Evolutionary conservation across 192 early-diverging fungal genomes (phyloP).

Genomic region (Backusella parvicylindrica): DNA sequence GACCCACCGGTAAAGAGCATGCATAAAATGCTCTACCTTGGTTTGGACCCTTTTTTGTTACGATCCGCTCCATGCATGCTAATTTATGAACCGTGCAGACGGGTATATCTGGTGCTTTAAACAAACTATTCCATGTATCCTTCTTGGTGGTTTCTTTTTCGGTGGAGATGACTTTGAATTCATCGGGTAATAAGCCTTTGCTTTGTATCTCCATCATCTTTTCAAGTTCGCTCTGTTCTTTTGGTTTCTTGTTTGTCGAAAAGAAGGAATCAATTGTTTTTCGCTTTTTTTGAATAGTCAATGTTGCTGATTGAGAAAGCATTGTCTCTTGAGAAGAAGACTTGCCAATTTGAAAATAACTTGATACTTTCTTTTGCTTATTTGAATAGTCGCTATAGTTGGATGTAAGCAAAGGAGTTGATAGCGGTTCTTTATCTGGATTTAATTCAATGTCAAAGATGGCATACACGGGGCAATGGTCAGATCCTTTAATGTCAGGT

Average conservation of each 20-base stretch:
- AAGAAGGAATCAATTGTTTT: neutral
- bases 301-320: neutral
- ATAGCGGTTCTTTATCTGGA: neutral
- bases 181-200: neutral
- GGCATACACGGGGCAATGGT: conserved; percentile 74
- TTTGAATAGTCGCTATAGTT: neutral
- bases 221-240: neutral
- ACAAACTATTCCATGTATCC: neutral
- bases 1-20: neutral
- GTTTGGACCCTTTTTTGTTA: neutral
- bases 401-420: neutral
- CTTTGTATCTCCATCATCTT: neutral
- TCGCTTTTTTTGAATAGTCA: neutral
- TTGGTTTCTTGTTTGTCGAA: neutral
- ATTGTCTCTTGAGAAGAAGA: neutral
- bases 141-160: neutral
- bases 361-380: neutral
- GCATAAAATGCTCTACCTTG: neutral
- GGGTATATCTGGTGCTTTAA: conserved; percentile 4
- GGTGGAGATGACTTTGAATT: neutral
- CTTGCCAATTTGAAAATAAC: neutral
- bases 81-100: neutral
- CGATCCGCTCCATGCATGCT: neutral
- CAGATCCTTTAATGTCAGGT: conserved; percentile 64
- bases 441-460: neutral